Percentiles rank a stretch among this genome's conserved stretches.
Evolutionary conservation across 2,329 filamentous ascomycete species (phyloP).

Genomic region (Capronia americana): DNA sequence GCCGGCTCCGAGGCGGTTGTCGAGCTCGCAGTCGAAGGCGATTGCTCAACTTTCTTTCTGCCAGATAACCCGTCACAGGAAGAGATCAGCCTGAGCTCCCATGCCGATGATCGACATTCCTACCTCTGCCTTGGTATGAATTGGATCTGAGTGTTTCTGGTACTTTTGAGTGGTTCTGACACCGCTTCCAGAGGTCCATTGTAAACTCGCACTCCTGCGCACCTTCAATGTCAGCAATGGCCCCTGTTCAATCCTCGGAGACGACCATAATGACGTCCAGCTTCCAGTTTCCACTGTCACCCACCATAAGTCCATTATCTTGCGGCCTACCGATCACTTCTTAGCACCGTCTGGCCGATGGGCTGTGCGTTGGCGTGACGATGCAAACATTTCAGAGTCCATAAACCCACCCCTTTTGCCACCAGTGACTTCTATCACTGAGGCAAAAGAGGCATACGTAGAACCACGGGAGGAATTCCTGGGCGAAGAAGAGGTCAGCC

Average conservation of each 20-base stretch:
- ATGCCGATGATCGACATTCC: slow-evolving; percentile 21
- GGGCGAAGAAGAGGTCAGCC: not conserved
- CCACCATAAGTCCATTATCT: slow-evolving; percentile 26
- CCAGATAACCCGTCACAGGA: slow-evolving; percentile 13
- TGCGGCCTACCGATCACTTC: slow-evolving; percentile 30
- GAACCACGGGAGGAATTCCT: not conserved
- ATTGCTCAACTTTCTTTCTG: slow-evolving; percentile 12
- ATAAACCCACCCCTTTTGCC: slow-evolving; percentile 28
- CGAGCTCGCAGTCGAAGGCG: slow-evolving; percentile 13
- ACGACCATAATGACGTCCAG: slow-evolving; percentile 14
- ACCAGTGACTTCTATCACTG: not conserved
- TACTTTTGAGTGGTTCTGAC: slow-evolving; percentile 7
- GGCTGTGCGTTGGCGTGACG: slow-evolving; percentile 23
- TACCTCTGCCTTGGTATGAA: slow-evolving; percentile 27
- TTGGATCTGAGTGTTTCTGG: not conserved
- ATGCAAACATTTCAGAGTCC: slow-evolving; percentile 22
- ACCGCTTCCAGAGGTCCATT: slow-evolving; percentile 18
- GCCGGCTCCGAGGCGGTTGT: slow-evolving; percentile 6
- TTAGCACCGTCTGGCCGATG: slow-evolving; percentile 23
- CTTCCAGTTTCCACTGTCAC: slow-evolving; percentile 23
- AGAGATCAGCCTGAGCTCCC: slow-evolving; percentile 7
- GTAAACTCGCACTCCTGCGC: slow-evolving; percentile 24
- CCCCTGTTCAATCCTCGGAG: slow-evolving; percentile 13
- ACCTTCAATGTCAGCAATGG: slow-evolving; percentile 17
- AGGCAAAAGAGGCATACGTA: not conserved